Evolutionary conservation across 176 grass and related monocot genomes (phyloP).

Genomic region (Pontederia paniculata): DNA sequence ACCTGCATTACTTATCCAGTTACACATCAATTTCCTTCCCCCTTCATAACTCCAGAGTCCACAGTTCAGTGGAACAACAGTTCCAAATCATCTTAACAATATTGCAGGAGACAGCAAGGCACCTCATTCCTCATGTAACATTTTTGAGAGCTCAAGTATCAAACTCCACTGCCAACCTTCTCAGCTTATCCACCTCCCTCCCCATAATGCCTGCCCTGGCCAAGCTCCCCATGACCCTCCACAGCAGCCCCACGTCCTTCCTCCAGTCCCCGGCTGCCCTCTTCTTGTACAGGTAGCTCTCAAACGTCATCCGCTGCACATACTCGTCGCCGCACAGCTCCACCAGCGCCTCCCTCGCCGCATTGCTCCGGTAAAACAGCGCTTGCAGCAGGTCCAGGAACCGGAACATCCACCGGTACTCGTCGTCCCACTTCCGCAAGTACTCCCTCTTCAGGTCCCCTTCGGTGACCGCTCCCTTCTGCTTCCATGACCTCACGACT

Average conservation of each 20-base stretch:
- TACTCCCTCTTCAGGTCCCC: conserved; percentile 49
- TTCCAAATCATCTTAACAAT: background rate
- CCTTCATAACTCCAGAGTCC: too few species aligned
- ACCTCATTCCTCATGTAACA: background rate
- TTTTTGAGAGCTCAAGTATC: background rate
- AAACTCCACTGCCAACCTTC: conserved; percentile 11
- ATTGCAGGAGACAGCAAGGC: background rate
- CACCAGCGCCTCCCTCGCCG: conserved; percentile 69
- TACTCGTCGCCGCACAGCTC: conserved; percentile 88
- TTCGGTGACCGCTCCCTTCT: conserved; percentile 57
- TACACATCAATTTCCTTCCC: too few species aligned
- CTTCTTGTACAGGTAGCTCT: conserved; percentile 88
- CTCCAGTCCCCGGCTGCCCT: conserved; percentile 42
- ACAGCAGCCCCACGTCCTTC: conserved; percentile 50
- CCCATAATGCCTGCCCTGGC: conserved; percentile 51
- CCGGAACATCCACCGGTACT: conserved; percentile 66
- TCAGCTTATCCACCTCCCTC: conserved; percentile 51
- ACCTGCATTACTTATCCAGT: too few species aligned
- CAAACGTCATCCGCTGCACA: conserved; percentile 85
- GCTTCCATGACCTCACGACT: conserved; percentile 56
- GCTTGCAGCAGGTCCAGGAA: conserved; percentile 76
- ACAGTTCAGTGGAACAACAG: too few species aligned
- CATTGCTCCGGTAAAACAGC: conserved; percentile 71
- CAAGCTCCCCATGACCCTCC: conserved; percentile 50
- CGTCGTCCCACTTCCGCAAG: conserved; percentile 73